A percentile compares a stretch with the other conserved stretches of the same genome.
phyloP scores from a whole-genome alignment of 2,329 filamentous ascomycete species.

The Trichoderma arundinaceum region DNA sequence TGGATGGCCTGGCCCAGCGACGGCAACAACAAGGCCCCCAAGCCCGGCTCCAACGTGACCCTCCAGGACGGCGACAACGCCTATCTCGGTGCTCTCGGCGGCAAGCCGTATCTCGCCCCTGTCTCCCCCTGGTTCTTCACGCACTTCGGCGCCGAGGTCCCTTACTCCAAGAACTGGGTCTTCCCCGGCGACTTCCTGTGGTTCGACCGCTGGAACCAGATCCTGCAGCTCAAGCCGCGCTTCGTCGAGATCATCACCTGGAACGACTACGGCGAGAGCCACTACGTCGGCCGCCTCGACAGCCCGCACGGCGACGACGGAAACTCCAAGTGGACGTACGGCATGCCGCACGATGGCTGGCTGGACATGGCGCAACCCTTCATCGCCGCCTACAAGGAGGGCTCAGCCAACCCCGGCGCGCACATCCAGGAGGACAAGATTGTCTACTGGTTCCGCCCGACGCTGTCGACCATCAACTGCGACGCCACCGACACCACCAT shows the following conservation, averaged over 20 bases:
- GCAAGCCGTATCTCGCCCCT: slow-evolving; percentile 56
- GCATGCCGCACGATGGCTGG: slow-evolving; percentile 56
- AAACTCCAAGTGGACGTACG: slow-evolving; percentile 57
- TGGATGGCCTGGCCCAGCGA: slow-evolving; percentile 55
- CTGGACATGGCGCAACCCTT: slow-evolving; percentile 57
- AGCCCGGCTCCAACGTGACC: slow-evolving; percentile 45
- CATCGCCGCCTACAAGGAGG: slow-evolving; percentile 56
- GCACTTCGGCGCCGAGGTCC: slow-evolving; percentile 47
- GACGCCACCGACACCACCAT: slow-evolving; percentile 56
- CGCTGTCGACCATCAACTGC: slow-evolving; percentile 50
- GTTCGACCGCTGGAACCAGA: slow-evolving; percentile 61
- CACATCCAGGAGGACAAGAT: slow-evolving; percentile 54
- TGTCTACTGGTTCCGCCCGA: slow-evolving; percentile 59
- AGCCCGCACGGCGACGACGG: slow-evolving; percentile 51
- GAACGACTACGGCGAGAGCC: slow-evolving; percentile 60
- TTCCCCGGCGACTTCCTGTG: slow-evolving; percentile 65
- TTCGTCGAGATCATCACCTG: slow-evolving; percentile 55
- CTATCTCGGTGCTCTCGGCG: slow-evolving; percentile 45
- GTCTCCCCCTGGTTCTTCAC: slow-evolving; percentile 55
- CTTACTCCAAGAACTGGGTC: slow-evolving; percentile 56
- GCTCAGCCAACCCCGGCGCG: slow-evolving; percentile 43
- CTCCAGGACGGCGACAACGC: slow-evolving; percentile 49
- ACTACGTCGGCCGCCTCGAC: slow-evolving; percentile 58
- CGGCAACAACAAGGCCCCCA: slow-evolving; percentile 56
- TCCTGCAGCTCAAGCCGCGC: slow-evolving; percentile 52